A percentile compares a stretch with the other conserved stretches of the same genome.
Conservation (phyloP, 257 asterid species). For the Leonotis leonurus region DNA sequence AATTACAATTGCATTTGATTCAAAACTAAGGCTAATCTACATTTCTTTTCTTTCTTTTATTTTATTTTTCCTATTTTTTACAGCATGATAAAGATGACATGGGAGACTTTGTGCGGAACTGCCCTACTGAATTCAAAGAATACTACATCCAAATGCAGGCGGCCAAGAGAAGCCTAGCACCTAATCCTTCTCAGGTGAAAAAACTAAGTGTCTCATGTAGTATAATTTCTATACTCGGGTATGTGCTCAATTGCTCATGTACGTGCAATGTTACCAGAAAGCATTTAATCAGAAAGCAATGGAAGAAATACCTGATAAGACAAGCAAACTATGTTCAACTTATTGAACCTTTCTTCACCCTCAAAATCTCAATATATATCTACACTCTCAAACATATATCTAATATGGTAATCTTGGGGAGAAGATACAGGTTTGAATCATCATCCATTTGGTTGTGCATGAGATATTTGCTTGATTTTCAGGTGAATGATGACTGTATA, state of each 20-base stretch:
- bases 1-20: neutral
- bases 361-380: neutral
- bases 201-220: neutral
- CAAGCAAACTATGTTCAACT: neutral
- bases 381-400: too few relatives aligned
- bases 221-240: neutral
- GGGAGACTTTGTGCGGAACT: conserved; percentile 60
- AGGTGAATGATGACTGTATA: conserved; percentile 87
- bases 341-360: neutral
- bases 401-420: neutral
- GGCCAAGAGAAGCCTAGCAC: conserved; percentile 96
- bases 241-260: conserved; percentile 4
- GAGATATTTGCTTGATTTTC: conserved; percentile 6
- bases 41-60: too few relatives aligned
- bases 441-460: neutral
- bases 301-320: too few relatives aligned
- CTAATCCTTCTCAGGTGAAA: conserved; percentile 80
- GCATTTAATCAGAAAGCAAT: neutral
- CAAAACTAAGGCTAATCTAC: neutral
- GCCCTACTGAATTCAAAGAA: conserved; percentile 83
- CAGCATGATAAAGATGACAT: conserved; percentile 96
- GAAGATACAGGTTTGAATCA: neutral
- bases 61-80: neutral
- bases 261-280: neutral
- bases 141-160: conserved; percentile 97